These are phyloP conservation scores for Cichorium intybus DNA, from an alignment of 140 eudicot species.

Conservation along the genomic window DNA sequence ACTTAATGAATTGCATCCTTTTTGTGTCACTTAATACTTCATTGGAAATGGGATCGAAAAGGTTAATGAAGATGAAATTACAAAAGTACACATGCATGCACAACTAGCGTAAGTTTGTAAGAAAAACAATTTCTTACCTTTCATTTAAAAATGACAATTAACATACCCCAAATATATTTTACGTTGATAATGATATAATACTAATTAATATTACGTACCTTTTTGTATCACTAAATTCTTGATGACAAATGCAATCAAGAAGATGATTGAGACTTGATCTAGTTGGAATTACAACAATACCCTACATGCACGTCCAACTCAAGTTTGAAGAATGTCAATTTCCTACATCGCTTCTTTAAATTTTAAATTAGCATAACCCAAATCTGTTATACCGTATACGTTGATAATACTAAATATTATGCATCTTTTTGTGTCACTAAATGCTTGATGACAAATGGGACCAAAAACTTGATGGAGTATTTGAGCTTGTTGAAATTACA, in stretches of 20 bases:
- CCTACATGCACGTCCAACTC: background rate
- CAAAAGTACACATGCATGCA: background rate
- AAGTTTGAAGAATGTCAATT: background rate
- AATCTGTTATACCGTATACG: no score
- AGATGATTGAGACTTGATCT: background rate
- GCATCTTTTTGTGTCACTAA: slow-evolving; percentile 4
- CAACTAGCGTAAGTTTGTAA: background rate
- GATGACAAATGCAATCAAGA: background rate
- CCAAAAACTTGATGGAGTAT: background rate
- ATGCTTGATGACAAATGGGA: background rate
- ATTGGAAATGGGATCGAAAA: no score
- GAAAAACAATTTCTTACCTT: background rate
- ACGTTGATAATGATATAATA: background rate
- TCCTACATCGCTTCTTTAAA: background rate
- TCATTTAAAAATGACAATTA: background rate
- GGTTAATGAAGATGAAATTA: background rate
- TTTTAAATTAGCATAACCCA: background rate
- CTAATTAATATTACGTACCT: background rate
- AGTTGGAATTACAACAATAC: background rate
- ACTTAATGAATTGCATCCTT: background rate
- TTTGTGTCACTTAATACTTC: background rate
- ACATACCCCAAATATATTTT: background rate
- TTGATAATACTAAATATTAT: no score
- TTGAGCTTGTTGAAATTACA: background rate
- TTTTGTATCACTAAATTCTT: background rate